These are phyloP conservation scores for Pouteria glomerata DNA, from an alignment of 148 eudicot species.

Conservation along the genomic window DNA sequence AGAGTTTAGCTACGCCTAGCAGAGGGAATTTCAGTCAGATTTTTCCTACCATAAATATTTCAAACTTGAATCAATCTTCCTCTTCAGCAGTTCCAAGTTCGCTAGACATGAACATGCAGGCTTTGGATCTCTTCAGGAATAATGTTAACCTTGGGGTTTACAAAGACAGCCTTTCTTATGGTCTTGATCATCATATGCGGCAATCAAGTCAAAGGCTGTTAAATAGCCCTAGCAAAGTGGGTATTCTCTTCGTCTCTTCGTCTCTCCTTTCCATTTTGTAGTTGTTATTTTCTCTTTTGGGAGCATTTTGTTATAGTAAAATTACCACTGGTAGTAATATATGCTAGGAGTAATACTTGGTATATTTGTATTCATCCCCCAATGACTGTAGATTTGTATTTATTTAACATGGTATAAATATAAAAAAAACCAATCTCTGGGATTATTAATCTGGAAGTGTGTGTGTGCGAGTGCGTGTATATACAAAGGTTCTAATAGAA, in stretches of 20 bases:
- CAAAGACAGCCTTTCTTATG: constrained; percentile 31
- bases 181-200: constrained; percentile 45
- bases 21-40: constrained; percentile 53
- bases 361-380: too few relatives aligned
- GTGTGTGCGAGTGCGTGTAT: too few relatives aligned
- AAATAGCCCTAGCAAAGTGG: constrained; percentile 39
- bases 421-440: too few relatives aligned
- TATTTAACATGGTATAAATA: too few relatives aligned
- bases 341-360: too few relatives aligned
- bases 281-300: too few relatives aligned
- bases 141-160: constrained; percentile 28
- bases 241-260: constrained; percentile 20
- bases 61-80: constrained; percentile 33
- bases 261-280: neutral
- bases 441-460: too few relatives aligned
- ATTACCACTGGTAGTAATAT: too few relatives aligned
- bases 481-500: neutral
- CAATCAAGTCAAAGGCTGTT: constrained; percentile 34
- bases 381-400: too few relatives aligned
- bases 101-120: constrained; percentile 47
- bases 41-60: constrained; percentile 54
- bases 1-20: constrained; percentile 2
- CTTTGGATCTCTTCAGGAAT: constrained; percentile 42
- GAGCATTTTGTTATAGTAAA: too few relatives aligned
- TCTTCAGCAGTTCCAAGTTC: constrained; percentile 20